Evolutionary conservation across 1,139 yeast genomes (phyloP), one percentile per base, ranked within the genome.

Genomic region (Suhomyces guaymorum): DNA sequence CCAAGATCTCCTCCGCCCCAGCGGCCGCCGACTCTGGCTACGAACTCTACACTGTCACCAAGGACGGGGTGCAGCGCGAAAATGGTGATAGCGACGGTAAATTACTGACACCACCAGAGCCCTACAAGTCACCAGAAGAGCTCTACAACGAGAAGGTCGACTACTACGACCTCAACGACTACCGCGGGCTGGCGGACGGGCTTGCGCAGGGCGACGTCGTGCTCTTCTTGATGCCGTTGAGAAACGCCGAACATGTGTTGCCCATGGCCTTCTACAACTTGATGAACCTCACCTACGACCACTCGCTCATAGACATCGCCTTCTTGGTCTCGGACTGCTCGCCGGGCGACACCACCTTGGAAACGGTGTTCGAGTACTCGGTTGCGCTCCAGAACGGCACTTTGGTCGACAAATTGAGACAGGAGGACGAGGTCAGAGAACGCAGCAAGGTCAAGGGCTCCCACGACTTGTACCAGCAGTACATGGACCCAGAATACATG

Each of bases 271-370:
- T 88, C 63, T 82, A 82, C 52, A 85, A 87, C 59, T 63, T 88
- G 56, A 83, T 84, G 88, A 86, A 86, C 56, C 67, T 88, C 57
- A 83, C 95, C 2, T 88, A 88, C 55, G 89, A 88, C 39, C 96
- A 88, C 55, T 71, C 76, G 18, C 66, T 85, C 46, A 82, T 88
- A 39, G 96, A 88, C 60, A 69, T 88, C 46, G 95, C 92, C 19
- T 87, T 88, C 53, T 68, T 88, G 52, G 92, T 88, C 5, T 82
- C 92, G 35, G 96, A 88, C 59, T 84, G 92, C 51, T 78, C 88
- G 1, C 81, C 81, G 43, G 76, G 71, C 35, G 97, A 90, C 55
- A 70, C 72, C 35, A 87, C 96, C 1, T 59, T 84, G 47, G 82
- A 82, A 38, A 72, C 82, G 2, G 72, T 86, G 13, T 73, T 82